Evolutionary conservation across 2,329 filamentous ascomycete genomes (phyloP), one percentile per base, ranked within the genome.

Genomic region (Paracamarosporium sp.): DNA sequence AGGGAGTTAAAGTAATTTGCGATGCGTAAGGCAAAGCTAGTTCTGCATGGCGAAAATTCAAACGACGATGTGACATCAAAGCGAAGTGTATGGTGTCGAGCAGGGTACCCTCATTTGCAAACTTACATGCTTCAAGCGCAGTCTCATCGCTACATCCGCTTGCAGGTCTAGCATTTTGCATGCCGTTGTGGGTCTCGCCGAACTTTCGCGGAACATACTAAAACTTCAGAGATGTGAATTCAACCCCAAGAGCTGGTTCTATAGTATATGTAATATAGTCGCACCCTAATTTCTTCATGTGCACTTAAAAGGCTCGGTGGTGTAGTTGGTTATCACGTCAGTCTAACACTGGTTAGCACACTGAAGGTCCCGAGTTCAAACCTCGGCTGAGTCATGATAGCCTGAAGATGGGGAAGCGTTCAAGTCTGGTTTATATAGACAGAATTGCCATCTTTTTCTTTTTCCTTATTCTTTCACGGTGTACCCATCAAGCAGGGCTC

Each of bases 311-410:
- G 69, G 69, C 62, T 72, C 66, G 69, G 60, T 76, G 73, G 76
- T 79, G 76, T 79, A 79, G 77, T 78, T 78, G 76, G 76, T 78
- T 78, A 78, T 78, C 76, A 78, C 76, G 75, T 78, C 71, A 77
- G 76, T 78, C 76, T 78, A 78, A 79, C 77, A 78, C 9, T 28
- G 13, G 47, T 50, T 50, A 50, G 40, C 22, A n/a, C 41, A 45
- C 41, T 45, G 41, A 45, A 45, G 41, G 41, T 45, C 41, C 41
- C 41, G 41, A 45, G 41, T 45, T 45, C 41, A 45, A 45, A 45
- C 41, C 41, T 45, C 41, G 41, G 41, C 41, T 45, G 41, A 45
- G 41, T 45, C 41, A 45, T n/a, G n/a, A n/a, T n/a, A n/a, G n/a
- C n/a, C n/a, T n/a, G n/a, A n/a, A n/a, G n/a, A n/a, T n/a, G n/a